Conservation (phyloP, 805 yeast genomes). For the Metschnikowia lochheadii region DNA sequence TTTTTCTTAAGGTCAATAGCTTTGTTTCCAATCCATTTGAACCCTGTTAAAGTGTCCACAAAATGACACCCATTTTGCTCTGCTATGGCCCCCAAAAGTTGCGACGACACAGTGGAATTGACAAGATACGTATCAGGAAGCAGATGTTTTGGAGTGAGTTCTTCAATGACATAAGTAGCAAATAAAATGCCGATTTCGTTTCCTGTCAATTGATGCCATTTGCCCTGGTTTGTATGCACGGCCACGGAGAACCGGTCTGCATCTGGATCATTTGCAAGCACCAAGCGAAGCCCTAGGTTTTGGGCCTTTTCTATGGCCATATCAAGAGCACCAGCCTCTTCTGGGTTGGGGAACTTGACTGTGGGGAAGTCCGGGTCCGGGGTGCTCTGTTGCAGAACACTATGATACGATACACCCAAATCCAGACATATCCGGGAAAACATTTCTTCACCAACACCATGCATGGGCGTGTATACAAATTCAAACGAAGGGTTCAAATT, state of each 20-base stretch:
- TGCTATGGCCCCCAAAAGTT: conserved; percentile 70
- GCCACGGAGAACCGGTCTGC: conserved; percentile 93
- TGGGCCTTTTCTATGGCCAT: conserved; percentile 66
- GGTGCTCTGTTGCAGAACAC: conserved; percentile 58
- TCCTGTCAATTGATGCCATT: conserved; percentile 83
- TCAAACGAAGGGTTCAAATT: conserved; percentile 27
- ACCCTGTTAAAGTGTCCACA: conserved; percentile 88
- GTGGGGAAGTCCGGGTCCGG: conserved; percentile 90
- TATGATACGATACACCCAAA: conserved; percentile 31
- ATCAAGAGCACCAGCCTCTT: conserved; percentile 86
- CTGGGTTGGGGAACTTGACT: conserved; percentile 91
- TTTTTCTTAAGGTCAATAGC: conserved; percentile 65
- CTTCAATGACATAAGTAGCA: conserved; percentile 57
- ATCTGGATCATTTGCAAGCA: conserved; percentile 93
- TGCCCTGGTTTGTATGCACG: conserved; percentile 38
- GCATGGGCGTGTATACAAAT: conserved; percentile 90
- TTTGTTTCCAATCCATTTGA: conserved; percentile 94
- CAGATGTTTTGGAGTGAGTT: conserved; percentile 20
- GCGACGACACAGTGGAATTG: conserved; percentile 92
- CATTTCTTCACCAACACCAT: conserved; percentile 82
- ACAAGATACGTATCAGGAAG: conserved; percentile 49
- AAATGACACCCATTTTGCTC: conserved; percentile 53
- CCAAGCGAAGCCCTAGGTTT: conserved; percentile 43
- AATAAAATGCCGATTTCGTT: conserved; percentile 86
- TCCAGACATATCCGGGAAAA: conserved; percentile 40